Base-by-base conservation (phyloP, 2,329 filamentous ascomycete genomes). In the Alternaria sp. region DNA sequence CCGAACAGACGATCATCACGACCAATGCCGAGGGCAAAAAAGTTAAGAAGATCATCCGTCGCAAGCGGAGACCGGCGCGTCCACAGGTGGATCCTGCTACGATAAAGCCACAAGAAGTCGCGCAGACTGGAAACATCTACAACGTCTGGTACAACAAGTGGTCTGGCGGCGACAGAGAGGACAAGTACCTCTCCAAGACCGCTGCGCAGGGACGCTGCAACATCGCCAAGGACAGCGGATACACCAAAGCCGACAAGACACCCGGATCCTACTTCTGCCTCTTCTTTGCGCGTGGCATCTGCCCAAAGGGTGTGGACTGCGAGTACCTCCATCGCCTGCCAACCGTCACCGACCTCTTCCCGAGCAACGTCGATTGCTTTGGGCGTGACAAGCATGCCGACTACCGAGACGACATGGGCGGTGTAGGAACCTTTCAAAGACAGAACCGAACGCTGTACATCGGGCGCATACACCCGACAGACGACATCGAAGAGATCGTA, bases 121-220 rank as follows among this genome's bases (percentile, higher is more conserved):
- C 93, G 2, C 94, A 98, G 75, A 98, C 95, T 0, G 96, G 96
- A 57, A 97, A 93, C 0, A 93, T 94, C 62, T 99, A 96, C 86
- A 99, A 99, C 81, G 96, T 97, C 75, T 97, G 94, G 95, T 97
- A 97, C 83, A 97, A 97, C 84, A 98, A 97, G 82, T 98, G 95
- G 94, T 92, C 90, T 1, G 96, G 96, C 70, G 96, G 96, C 75
- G 96, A 99, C 81, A 89, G 94, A 64, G 95, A 98, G 77, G 94
- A 96, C 83, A 93, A 94, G 72, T 94, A 95, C 75, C 87, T 94
- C 5, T 93, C 91, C 37, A 91, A 97, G 77, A 92, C 90, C 0
- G 88, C 90, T 14, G 95, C 96, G 4, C 90, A 91, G 68, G 91
- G 91, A 3, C 92, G 96, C 59, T 98, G 96, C 85, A 96, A 94